Base-by-base conservation (phyloP, 2,329 filamentous ascomycete species). In the Xylariaceae sp. region DNA sequence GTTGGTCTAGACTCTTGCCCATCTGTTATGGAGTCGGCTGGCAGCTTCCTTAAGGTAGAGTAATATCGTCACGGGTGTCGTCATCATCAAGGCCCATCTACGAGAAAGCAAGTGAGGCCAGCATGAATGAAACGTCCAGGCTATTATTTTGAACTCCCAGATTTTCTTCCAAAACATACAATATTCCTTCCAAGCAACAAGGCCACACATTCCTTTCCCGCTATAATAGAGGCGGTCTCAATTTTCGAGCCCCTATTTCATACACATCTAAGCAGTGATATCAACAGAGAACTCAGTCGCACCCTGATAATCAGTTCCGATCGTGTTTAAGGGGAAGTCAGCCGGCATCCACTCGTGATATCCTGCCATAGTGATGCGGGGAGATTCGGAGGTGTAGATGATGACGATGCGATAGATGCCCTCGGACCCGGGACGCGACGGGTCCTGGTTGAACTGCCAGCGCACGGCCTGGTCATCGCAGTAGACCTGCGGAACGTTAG, bases 361-460 rank as follows among this genome's bases (percentile, higher is more conserved):
- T 10, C 68, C 67, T 8, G 57, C 61, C 10, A 55, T 51, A 15
- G 34, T 39, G 53, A 35, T 55, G 10, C 50, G 55, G 10, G 48
- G 53, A 45, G 54, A 34, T 4, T n/a, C 52, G 53, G 64, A 62
- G 18, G 61, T 56, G 57, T 68, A 66, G 48, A 64, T 63, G 23
- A 69, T 18, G 50, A 70, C 63, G 34, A 71, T 56, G 44, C 66
- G 66, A 57, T 69, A 71, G 1, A 13, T 53, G 10, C 69, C 69
- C 51, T 64, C 57, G 23, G 37, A 17, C 4, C 67, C 68, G 1
- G 67, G 68, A 10, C 15, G 54, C 13, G 66, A 63, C 1, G 69
- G 68, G 64, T 69, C 67, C 56, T 70, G 66, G 23, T 49, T 61
- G 64, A 71, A 69, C 49, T 69, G 56, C 68, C 68, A 71, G 53